A percentile compares a stretch with the other conserved stretches of the same genome.
These are phyloP conservation scores for Cladosporium phlei DNA, from an alignment of 2,329 filamentous ascomycete species.

Conservation along the genomic window DNA sequence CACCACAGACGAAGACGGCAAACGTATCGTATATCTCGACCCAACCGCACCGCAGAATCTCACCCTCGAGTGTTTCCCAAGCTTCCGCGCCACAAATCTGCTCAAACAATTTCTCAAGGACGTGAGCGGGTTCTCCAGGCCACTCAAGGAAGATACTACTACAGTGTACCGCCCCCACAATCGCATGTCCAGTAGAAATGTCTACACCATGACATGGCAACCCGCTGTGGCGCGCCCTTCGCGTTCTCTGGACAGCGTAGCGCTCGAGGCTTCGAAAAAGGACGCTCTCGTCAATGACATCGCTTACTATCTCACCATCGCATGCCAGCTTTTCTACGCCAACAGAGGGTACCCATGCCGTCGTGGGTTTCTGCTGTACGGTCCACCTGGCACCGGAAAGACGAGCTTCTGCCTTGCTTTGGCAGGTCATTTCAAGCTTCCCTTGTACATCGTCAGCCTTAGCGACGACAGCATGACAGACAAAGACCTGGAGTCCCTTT, in stretches of 20 bases:
- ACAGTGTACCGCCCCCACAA: background rate
- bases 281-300: constrained; percentile 63
- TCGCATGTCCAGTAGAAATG: background rate
- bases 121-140: background rate
- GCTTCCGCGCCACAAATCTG: background rate
- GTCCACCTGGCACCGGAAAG: constrained; percentile 46
- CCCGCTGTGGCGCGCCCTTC: constrained; percentile 47
- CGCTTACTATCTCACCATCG: constrained; percentile 67
- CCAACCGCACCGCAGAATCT: background rate
- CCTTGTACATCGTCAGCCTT: constrained; percentile 34
- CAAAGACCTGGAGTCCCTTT: constrained; percentile 48
- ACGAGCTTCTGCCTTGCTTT: constrained; percentile 30
- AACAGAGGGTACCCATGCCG: constrained; percentile 79
- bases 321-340: constrained; percentile 66
- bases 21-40: background rate
- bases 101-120: background rate
- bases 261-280: constrained; percentile 64
- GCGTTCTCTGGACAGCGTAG: constrained; percentile 66
- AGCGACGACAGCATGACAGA: constrained; percentile 77
- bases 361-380: constrained; percentile 72
- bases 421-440: constrained; percentile 39
- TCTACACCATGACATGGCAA: background rate
- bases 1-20: constrained; percentile 20
- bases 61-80: background rate
- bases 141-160: background rate